Evolutionary conservation across 192 early-diverging fungal genomes (phyloP).

Genomic region (Mortierella antarctica): DNA sequence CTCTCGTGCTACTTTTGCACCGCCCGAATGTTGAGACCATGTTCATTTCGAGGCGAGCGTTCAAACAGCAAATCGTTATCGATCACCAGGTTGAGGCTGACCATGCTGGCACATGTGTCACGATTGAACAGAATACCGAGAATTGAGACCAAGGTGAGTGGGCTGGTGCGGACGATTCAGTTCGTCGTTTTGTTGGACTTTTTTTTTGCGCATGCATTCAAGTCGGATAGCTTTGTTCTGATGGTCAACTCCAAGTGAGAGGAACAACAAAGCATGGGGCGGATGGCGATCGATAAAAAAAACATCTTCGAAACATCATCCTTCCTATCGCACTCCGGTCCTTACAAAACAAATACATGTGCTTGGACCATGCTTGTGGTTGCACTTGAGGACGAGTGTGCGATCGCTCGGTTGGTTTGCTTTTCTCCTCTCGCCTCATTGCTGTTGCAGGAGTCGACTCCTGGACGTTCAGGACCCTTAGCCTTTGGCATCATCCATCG

Average conservation of each 20-base stretch:
- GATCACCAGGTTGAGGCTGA: too few species aligned
- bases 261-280: neutral
- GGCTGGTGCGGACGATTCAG: too few species aligned
- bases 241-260: neutral
- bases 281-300: neutral
- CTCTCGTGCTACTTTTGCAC: too few species aligned
- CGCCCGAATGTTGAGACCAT: too few species aligned
- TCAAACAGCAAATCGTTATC: too few species aligned
- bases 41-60: too few species aligned
- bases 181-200: too few species aligned
- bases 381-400: neutral
- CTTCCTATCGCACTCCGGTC: neutral
- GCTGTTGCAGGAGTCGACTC: neutral
- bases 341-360: neutral
- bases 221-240: neutral
- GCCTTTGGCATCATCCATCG: constrained; percentile 1
- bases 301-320: too few species aligned
- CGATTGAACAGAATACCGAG: too few species aligned
- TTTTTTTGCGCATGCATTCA: too few species aligned
- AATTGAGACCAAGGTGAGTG: too few species aligned
- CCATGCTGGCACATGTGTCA: too few species aligned
- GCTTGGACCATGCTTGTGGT: constrained; percentile 1
- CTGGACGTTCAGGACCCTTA: neutral
- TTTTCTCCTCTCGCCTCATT: neutral
- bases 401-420: constrained; percentile 14